A percentile compares a stretch with the other conserved stretches of the same genome.
These are phyloP conservation scores for Paramecium tetraurelia DNA, from an alignment of 73 alveolate genomes.

Conservation along the genomic window DNA sequence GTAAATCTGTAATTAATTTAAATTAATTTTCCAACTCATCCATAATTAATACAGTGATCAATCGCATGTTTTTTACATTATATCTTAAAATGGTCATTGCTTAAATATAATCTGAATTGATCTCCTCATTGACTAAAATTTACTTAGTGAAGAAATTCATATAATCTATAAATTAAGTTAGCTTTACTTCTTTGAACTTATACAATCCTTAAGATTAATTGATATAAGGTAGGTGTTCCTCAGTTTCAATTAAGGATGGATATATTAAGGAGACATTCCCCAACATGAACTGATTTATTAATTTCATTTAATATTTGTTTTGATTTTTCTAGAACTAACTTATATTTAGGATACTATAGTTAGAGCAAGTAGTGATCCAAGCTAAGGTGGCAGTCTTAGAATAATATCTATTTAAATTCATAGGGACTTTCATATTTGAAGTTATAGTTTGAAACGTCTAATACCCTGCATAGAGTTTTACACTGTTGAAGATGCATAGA, in stretches of 20 bases:
- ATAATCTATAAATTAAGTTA: not conserved
- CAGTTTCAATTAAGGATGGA: not conserved
- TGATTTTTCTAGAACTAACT: not conserved
- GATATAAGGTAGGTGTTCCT: not conserved
- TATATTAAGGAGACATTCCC: not conserved
- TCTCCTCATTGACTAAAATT: not conserved
- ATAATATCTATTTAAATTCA: constrained; percentile 11
- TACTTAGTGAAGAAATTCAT: not conserved
- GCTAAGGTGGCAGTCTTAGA: not conserved
- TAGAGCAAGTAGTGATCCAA: not conserved
- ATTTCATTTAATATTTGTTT: not conserved
- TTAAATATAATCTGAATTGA: not conserved
- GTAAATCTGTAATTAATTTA: not conserved
- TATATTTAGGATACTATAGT: not conserved
- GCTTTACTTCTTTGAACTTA: not conserved
- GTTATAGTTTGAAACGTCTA: not conserved
- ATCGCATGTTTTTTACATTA: not conserved
- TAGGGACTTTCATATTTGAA: not conserved
- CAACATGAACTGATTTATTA: not conserved
- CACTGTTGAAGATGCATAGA: not conserved
- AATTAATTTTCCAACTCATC: not conserved
- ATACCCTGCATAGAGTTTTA: not conserved
- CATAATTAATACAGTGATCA: not conserved
- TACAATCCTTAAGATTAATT: not conserved
- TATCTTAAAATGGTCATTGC: not conserved